These are phyloP conservation scores for Apiospora arundinis DNA, from an alignment of 2,329 filamentous ascomycete genomes.

Conservation along the genomic window DNA sequence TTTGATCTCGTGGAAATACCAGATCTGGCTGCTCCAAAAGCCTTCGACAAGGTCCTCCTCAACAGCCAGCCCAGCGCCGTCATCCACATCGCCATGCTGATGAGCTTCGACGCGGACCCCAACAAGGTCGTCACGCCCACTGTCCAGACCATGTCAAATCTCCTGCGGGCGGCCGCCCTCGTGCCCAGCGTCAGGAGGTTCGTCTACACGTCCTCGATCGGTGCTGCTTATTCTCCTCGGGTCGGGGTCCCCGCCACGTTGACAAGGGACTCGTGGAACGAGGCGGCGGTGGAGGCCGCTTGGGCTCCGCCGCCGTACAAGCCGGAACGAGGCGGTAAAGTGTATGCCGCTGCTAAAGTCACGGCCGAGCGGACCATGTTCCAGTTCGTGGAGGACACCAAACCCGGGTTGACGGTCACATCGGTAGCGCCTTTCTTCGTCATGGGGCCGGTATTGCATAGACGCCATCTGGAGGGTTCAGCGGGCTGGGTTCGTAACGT, in stretches of 20 bases:
- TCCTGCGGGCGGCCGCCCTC: background rate
- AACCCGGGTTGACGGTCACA: background rate
- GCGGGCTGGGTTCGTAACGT: background rate
- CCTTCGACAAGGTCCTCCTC: slow-evolving; percentile 45
- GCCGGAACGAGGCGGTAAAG: slow-evolving; percentile 21
- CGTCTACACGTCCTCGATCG: slow-evolving; percentile 1
- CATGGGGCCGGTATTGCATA: slow-evolving; percentile 15
- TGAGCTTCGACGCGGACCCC: background rate
- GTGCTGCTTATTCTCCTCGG: background rate
- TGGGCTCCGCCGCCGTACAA: slow-evolving; percentile 36
- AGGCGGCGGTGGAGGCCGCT: slow-evolving; percentile 27
- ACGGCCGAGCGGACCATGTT: slow-evolving; percentile 40
- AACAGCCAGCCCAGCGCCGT: slow-evolving; percentile 39
- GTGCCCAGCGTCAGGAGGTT: background rate
- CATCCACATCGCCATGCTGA: background rate
- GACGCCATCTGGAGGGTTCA: slow-evolving; percentile 28
- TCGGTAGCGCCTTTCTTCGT: background rate
- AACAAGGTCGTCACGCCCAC: background rate
- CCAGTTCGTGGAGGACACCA: slow-evolving; percentile 34
- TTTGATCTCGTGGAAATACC: slow-evolving; percentile 48
- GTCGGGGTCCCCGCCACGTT: background rate
- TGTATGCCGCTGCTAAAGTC: slow-evolving; percentile 42
- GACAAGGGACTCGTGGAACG: background rate
- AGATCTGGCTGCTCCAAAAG: slow-evolving; percentile 43
- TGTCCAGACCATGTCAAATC: background rate